Base-by-base conservation (phyloP, 306 rosid genomes). In the Dryas drummondii region DNA sequence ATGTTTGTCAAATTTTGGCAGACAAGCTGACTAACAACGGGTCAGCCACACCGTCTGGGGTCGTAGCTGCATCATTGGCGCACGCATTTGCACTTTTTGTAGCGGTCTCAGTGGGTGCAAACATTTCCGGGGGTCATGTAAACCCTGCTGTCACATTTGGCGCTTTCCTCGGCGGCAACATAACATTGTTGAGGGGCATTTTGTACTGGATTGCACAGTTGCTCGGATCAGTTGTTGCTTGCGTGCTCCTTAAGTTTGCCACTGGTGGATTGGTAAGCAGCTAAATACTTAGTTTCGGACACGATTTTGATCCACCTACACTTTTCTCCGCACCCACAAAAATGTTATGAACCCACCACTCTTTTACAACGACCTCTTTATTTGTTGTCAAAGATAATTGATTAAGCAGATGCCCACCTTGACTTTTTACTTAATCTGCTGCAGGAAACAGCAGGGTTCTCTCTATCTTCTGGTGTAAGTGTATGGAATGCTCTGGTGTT, bases 101-200 rank as follows among this genome's bases (percentile, higher is more conserved):
- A 76, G 96, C 93, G 5, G 98, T 93, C 32, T 86, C 93, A 1
- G 87, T 91, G 16, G 97, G 92, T 9, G 93, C 98, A 59, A 91
- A 89, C 76, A 81, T 84, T 70, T 93, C 92, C 42, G 98, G 97
- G 4, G 98, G 97, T 6, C 98, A 93, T 77, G 93, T 93, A 45
- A 93, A 93, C 68, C 97, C 96, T 46, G 96, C 96, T 4, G 97
- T 93, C 62, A 93, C 96, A 8, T 89, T 91, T 70, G 97, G 97
- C 17, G 96, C 93, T 2, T 86, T 89, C 66, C 40, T 93, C 6
- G 97, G 98, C 46, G 98, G 97, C 51, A 89, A 91, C 86, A 89
- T 93, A 10, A 83, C 93, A 17, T 58, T 89, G 0, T 69, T 93
- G 59, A 86, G 93, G 56, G 78, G 82, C 17, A 76, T 86, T 68